Base-by-base conservation (phyloP, 805 yeast genomes). In the Monosporozyma servazzii region DNA sequence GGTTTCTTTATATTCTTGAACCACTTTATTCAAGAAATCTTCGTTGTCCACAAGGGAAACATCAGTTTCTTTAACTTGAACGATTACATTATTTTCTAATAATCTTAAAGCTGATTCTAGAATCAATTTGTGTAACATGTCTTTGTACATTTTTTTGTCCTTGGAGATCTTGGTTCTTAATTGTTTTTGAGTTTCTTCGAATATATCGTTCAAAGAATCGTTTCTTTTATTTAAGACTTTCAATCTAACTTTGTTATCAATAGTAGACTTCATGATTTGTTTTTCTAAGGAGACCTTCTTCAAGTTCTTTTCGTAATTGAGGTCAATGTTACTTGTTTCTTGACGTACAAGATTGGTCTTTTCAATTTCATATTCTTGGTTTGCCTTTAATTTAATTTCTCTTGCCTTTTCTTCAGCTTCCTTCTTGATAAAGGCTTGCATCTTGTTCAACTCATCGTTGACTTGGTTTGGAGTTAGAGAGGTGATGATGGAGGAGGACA, bases 371-470 rank as follows among this genome's bases (percentile, higher is more conserved):
- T 91, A 93, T 74, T 93, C 99, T 72, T 93, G 99, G 69, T 95
- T 96, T 44, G 98, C 96, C 76, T 93, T 95, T 64, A 93, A 77
- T 68, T 79, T 83, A 66, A 93, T 89, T 72, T 93, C 99, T 70
- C 87, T 88, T 59, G 98, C 96, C 75, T 93, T 93, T 71, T 93
- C 99, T 65, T 90, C 95, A 40, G 99, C 99, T 75, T 93, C 99
- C 80, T 91, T 93, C 74, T 86, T 88, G 79, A 93, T 93, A 82
- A 93, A 93, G 67, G 95, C 90, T 69, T 91, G 96, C 97, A 93
- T 93, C 77, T 93, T 93, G 70, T 84, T 83, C 71, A 93, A 86
- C 76, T 93, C 99, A 62, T 88, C 88, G 66, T 86, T 89, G 60
- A 91, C 98, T 89, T 90, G 66, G 49, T 59, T 61, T 18, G 70